Conservation (phyloP, 768 basidiomycete genomes). For the Mycena filopes region DNA sequence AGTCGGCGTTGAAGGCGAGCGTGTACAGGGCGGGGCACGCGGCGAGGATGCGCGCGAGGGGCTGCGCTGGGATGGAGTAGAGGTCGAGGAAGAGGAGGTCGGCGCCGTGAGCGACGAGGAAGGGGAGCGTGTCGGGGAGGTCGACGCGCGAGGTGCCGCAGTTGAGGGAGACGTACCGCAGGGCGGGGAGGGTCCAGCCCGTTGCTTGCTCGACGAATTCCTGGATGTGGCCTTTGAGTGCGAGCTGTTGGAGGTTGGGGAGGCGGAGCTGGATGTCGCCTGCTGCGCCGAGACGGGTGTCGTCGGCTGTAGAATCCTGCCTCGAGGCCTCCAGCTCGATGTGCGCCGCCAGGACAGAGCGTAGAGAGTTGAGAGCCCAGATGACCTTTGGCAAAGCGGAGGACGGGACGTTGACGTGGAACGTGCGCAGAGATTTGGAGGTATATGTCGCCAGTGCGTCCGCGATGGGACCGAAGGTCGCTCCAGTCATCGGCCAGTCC, state of each 20-base stretch:
- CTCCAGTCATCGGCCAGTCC: conserved; percentile 67
- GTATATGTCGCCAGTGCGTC: conserved; percentile 68
- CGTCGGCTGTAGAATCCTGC: conserved; percentile 49
- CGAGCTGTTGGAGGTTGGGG: conserved; percentile 69
- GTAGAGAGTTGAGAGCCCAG: conserved; percentile 75
- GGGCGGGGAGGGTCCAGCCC: conserved; percentile 73
- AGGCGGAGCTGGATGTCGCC: conserved; percentile 64
- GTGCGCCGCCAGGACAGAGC: conserved; percentile 63
- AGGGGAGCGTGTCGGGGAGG: conserved; percentile 67
- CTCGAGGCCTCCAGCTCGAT: conserved; percentile 58
- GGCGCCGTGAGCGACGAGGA: conserved; percentile 68
- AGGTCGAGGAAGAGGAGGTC: conserved; percentile 74
- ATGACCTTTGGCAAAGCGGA: conserved; percentile 72
- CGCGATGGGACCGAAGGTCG: conserved; percentile 69
- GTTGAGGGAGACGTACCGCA: conserved; percentile 68
- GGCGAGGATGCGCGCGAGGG: conserved; percentile 69
- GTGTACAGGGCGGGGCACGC: conserved; percentile 70
- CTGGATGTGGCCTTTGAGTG: conserved; percentile 66
- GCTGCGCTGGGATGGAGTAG: conserved; percentile 64
- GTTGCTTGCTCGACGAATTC: conserved; percentile 77
- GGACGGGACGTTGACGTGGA: conserved; percentile 68
- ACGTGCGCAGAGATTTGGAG: conserved; percentile 63
- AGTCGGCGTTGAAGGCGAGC: conserved; percentile 81
- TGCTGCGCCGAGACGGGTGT: conserved; percentile 69
- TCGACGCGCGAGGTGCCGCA: conserved; percentile 56